A percentile compares a stretch with the other conserved stretches of the same genome.
Evolutionary conservation across 2,329 filamentous ascomycete species (phyloP).

Genomic region (Pseudopithomyces chartarum): DNA sequence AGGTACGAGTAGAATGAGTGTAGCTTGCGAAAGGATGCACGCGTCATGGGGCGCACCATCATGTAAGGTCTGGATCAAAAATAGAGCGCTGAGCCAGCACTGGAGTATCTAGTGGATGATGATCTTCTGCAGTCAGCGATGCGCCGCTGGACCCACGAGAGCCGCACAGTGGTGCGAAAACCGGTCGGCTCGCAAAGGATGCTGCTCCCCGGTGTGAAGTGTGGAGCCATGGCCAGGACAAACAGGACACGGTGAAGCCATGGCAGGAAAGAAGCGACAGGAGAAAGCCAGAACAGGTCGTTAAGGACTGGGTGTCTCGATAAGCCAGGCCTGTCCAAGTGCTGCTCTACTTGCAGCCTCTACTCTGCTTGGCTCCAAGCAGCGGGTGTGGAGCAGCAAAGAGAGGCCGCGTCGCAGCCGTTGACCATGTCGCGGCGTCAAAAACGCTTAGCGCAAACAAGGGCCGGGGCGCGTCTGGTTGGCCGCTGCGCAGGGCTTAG

Average conservation of each 20-base stretch:
- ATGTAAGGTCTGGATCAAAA: constrained; percentile 1
- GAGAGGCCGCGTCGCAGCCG: background rate
- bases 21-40: background rate
- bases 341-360: too few species aligned
- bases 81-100: background rate
- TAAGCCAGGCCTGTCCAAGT: too few species aligned
- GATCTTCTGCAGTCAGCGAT: background rate
- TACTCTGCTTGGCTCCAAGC: too few species aligned
- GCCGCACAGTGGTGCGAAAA: background rate
- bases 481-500: constrained; percentile 7
- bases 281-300: too few species aligned
- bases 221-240: background rate
- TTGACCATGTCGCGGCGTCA: background rate
- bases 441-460: constrained; percentile 4
- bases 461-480: too few species aligned
- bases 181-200: background rate
- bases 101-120: too few species aligned
- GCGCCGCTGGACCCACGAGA: background rate
- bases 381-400: too few species aligned
- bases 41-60: constrained; percentile 1
- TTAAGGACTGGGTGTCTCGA: too few species aligned
- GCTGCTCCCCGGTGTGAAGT: background rate
- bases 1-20: background rate
- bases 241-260: background rate
- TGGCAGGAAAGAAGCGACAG: background rate